A percentile compares a stretch with the other conserved stretches of the same genome.
Conservation (phyloP, 2,329 filamentous ascomycete genomes). For the Mariannaea sp. region DNA sequence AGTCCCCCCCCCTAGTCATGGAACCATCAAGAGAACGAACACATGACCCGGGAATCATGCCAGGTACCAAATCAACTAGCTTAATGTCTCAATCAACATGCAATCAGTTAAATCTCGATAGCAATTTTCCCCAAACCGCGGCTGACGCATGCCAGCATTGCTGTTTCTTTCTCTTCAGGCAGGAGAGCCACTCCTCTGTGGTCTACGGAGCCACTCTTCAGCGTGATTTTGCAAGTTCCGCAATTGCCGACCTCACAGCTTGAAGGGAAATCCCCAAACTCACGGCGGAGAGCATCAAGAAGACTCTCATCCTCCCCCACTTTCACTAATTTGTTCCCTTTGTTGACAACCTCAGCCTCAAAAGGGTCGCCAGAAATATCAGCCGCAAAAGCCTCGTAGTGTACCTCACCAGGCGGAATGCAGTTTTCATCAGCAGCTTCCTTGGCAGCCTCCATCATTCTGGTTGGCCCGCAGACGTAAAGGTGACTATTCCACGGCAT, state of each 20-base stretch:
- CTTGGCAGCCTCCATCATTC: conserved; percentile 59
- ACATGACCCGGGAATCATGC: conserved; percentile 3
- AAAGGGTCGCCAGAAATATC: conserved; percentile 63
- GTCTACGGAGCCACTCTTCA: conserved; percentile 50
- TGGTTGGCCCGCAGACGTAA: conserved; percentile 64
- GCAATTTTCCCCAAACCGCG: conserved; percentile 53
- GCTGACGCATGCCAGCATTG: conserved; percentile 59
- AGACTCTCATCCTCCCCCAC: conserved; percentile 56
- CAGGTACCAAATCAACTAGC: conserved; percentile 1
- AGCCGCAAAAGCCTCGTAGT: conserved; percentile 64
- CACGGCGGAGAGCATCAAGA: conserved; percentile 52
- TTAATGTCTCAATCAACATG: neutral
- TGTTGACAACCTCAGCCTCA: conserved; percentile 56
- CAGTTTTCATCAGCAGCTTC: conserved; percentile 47
- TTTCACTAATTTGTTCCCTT: conserved; percentile 46
- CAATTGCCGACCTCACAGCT: conserved; percentile 62
- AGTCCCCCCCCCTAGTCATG: too few relatives aligned
- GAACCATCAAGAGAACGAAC: too few relatives aligned
- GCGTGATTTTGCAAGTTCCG: conserved; percentile 54
- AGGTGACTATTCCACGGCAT: conserved; percentile 60
- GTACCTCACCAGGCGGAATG: conserved; percentile 56
- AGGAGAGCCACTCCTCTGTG: conserved; percentile 53
- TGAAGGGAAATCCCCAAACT: conserved; percentile 50
- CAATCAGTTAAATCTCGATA: conserved; percentile 49
- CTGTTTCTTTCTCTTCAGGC: conserved; percentile 49